phyloP scores from a whole-genome alignment of 257 asterid species.

The Ligustrum vulgare region DNA sequence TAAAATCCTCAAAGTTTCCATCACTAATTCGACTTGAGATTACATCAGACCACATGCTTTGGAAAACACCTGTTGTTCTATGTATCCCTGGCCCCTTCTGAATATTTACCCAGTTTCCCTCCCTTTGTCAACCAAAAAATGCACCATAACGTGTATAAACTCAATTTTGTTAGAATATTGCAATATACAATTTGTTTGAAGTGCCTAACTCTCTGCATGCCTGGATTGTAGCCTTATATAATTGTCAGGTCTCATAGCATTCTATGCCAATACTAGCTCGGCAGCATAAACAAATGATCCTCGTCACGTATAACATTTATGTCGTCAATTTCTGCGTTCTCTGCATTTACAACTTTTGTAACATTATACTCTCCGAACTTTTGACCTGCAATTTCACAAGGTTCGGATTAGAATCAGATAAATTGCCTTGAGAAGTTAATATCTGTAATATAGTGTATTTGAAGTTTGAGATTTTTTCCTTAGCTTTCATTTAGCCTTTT shows the following conservation, averaged over 20 bases:
- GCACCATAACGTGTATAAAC: neutral
- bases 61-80: neutral
- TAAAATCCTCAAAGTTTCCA: neutral
- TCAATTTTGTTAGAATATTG: slow-evolving; percentile 7
- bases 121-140: neutral
- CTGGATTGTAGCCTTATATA: slow-evolving; percentile 7
- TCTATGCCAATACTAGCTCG: slow-evolving; percentile 28
- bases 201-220: slow-evolving; percentile 24
- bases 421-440: neutral
- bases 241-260: slow-evolving; percentile 24
- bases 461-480: slow-evolving; percentile 3
- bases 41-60: neutral
- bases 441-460: neutral
- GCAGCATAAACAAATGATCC: slow-evolving; percentile 68
- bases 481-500: neutral
- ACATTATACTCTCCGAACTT: slow-evolving; percentile 56
- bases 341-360: slow-evolving; percentile 49
- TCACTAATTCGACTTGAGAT: neutral
- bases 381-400: slow-evolving; percentile 64
- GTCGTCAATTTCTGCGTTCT: slow-evolving; percentile 83
- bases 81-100: neutral
- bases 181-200: slow-evolving; percentile 21
- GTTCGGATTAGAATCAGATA: slow-evolving; percentile 26
- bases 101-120: neutral
- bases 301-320: slow-evolving; percentile 69